phyloP scores from a whole-genome alignment of 1,284 basidiomycete genomes.

The Rhizoctonia solani region DNA sequence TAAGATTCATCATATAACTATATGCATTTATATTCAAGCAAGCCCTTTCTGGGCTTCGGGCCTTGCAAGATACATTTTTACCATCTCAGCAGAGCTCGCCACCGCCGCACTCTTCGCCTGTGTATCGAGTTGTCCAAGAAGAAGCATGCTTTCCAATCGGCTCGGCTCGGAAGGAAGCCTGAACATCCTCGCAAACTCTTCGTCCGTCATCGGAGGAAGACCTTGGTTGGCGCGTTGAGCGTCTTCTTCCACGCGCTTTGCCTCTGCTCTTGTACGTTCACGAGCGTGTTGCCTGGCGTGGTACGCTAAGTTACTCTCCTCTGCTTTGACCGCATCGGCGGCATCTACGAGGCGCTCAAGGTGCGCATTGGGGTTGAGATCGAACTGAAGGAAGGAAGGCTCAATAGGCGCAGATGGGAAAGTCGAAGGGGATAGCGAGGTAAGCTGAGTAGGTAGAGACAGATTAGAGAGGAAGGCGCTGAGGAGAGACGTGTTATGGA shows the following conservation, averaged over 20 bases:
- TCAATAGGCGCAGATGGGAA: conserved; percentile 51
- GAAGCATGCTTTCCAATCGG: conserved; percentile 84
- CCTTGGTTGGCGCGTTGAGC: conserved; percentile 80
- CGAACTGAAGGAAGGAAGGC: conserved; percentile 52
- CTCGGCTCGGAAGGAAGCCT: conserved; percentile 90
- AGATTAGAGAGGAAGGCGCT: conserved; percentile 83
- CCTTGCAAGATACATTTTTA: conserved; percentile 72
- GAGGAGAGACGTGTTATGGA: conserved; percentile 86
- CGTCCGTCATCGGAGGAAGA: conserved; percentile 82
- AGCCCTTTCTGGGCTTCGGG: conserved; percentile 6
- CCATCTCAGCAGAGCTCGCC: conserved; percentile 68
- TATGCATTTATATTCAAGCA: neutral
- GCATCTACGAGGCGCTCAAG: conserved; percentile 72
- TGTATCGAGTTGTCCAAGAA: conserved; percentile 86
- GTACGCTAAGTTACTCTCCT: conserved; percentile 94
- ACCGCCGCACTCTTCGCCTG: conserved; percentile 76
- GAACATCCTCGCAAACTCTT: conserved; percentile 81
- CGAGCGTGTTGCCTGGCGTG: conserved; percentile 88
- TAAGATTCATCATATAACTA: neutral
- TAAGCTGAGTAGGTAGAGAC: conserved; percentile 37
- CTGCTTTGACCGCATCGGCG: conserved; percentile 84
- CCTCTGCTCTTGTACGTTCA: conserved; percentile 84
- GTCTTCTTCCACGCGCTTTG: conserved; percentile 91
- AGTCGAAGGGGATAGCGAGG: conserved; percentile 51
- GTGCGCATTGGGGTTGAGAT: conserved; percentile 38